Conservation (phyloP, 2,329 filamentous ascomycete species). For the Colletotrichum destructivum region DNA sequence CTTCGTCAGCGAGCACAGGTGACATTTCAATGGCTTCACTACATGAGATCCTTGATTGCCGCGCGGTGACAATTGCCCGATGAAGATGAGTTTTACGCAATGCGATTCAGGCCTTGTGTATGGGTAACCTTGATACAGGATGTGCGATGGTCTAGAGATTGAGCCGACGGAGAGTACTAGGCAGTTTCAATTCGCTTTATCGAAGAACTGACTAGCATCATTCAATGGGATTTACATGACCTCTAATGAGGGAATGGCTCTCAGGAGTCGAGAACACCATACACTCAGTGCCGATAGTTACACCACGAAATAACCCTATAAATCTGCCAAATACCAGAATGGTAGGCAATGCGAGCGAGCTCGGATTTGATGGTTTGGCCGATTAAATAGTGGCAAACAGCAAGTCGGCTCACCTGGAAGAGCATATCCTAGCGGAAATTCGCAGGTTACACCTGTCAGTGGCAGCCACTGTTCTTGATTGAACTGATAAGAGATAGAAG, state of each 20-base stretch:
- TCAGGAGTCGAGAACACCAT: background rate
- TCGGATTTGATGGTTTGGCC: background rate
- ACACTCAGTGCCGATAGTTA: background rate
- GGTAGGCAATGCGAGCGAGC: no score
- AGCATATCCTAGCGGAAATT: no score
- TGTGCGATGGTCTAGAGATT: background rate
- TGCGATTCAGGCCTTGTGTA: background rate
- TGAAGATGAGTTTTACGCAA: background rate
- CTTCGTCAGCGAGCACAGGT: constrained; percentile 21
- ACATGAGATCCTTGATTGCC: constrained; percentile 1
- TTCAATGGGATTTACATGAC: background rate
- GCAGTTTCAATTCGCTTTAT: background rate
- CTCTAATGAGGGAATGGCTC: no score
- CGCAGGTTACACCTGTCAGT: background rate
- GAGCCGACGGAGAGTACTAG: background rate
- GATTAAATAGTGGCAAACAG: background rate
- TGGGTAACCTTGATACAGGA: background rate
- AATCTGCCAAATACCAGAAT: background rate
- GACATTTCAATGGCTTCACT: constrained; percentile 16
- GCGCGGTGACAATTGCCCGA: background rate
- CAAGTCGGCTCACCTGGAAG: background rate
- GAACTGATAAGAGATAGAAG: background rate
- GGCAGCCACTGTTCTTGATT: background rate
- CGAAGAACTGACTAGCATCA: no score
- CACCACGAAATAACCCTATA: background rate